Base-by-base conservation (phyloP, 306 rosid genomes). In the Vachellia collinsii region DNA sequence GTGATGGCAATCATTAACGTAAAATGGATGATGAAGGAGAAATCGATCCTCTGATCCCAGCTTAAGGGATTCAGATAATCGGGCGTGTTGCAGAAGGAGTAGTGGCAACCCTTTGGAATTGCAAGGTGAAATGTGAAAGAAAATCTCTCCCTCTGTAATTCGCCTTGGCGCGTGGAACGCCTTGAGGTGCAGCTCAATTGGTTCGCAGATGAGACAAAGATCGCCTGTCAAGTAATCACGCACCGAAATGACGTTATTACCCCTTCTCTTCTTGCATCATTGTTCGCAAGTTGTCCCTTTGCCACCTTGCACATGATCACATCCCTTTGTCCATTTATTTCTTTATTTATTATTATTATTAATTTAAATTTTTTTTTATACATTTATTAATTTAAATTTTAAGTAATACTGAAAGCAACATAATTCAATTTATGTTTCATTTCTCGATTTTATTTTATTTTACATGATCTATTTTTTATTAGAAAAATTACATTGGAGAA, bases 151-250 rank as follows among this genome's bases (percentile, higher is more conserved):
- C 74, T 22, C 54, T 22, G 11, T 3, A 13, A 1, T 1, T 70
- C 17, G 56, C 56, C 37, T 39, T 25, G 54, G 74, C 74, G 54
- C 74, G 75, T 70, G 54, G 37, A 7, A 14, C 0, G 20, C 5
- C n/a, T 22, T 22, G 39, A 34, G 25, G 14, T 2, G n/a, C 56
- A 12, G 16, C 39, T 44, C 36, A 8, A 72, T 29, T 72, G 44
- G 63, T 8, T 73, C 63, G 63, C 76, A 50, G 50, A 50, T 72
- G 63, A 48, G 63, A 48, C 76, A 72, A 72, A 17, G 63, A 72
- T 72, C 59, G 63, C 63, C 17, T 4, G 46, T 14, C 47, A 50
- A 50, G 76, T 29, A 48, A 72, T 50, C 44, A 8, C 36, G 38
- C 1, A 17, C 0, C 5, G n/a, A 34, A 50, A 72, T 72, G 25